phyloP scores from a whole-genome alignment of 495 filamentous ascomycete species.

The Penicillium parvum region DNA sequence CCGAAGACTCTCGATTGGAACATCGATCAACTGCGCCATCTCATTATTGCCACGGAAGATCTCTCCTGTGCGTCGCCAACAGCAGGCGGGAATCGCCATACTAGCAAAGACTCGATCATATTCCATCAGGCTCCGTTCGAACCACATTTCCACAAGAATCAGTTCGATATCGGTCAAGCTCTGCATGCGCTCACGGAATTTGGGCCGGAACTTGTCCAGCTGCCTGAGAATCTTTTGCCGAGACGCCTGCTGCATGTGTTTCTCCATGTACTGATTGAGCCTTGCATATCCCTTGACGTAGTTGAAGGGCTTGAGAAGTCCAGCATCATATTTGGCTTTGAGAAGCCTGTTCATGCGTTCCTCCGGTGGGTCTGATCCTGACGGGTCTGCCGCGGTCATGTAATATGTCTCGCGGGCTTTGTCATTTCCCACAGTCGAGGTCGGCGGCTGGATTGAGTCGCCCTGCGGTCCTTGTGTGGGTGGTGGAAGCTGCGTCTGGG shows the following conservation, averaged over 20 bases:
- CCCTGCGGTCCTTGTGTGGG: constrained; percentile 45
- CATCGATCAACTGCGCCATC: constrained; percentile 95
- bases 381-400: constrained; percentile 92
- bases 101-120: constrained; percentile 98
- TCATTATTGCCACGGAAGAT: constrained; percentile 98
- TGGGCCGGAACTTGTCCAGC: constrained; percentile 86
- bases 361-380: constrained; percentile 85
- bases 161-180: constrained; percentile 86
- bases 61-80: constrained; percentile 94
- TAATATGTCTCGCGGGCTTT: constrained; percentile 89
- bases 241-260: constrained; percentile 69
- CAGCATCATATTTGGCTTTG: constrained; percentile 91
- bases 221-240: constrained; percentile 87
- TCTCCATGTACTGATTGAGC: constrained; percentile 84
- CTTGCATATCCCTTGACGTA: constrained; percentile 94
- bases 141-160: constrained; percentile 96
- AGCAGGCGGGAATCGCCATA: constrained; percentile 97
- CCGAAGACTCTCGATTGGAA: constrained; percentile 83
- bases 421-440: constrained; percentile 60
- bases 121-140: constrained; percentile 89
- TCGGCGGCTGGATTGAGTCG: constrained; percentile 55
- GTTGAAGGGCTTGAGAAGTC: constrained; percentile 92
- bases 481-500: constrained; percentile 34
- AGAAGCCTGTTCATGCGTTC: constrained; percentile 94
- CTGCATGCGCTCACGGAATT: constrained; percentile 93